Evolutionary conservation across 2,329 filamentous ascomycete genomes (phyloP), one percentile per base, ranked within the genome.

Genomic region (Phialophora verrucosa): DNA sequence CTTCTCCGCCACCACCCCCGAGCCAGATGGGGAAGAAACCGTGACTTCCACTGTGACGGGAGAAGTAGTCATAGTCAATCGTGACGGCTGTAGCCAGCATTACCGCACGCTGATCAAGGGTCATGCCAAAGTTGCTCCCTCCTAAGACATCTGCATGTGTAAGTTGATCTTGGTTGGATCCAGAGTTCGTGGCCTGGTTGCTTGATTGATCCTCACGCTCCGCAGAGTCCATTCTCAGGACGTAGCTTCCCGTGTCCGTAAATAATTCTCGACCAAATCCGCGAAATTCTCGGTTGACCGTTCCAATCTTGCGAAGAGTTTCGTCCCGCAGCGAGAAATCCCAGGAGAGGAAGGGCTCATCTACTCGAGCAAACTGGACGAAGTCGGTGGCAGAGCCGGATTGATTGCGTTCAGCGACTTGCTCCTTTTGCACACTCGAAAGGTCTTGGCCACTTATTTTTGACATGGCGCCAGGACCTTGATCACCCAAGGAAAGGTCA

Each of bases 1-100:
- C 77, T 38, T 73, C 76, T 20, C 75, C 78, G 38, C 74, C 78
- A 60, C 76, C 80, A 11, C 76, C 79, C 54, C 44, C 59, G 65
- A 85, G 78, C 77, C 81, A 83, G 58, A 87, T 73, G 0, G 86
- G 86, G 74, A 88, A 81, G 47, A 83, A 80, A 17, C 82, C 77
- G 10, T 81, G 80, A 2, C 78, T 74, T 20, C 78, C 75, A 61
- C 84, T 87, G 68, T 88, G 85, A 1, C 86, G 81, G 65, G 86
- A 88, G 77, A 90, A 90, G 75, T 89, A 90, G 73, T 90, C 87
- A 66, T 89, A 89, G 72, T 90, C 87, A 55, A 89, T 83, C 63
- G 81, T 86, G 12, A 89, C 87, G 6, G 87, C 87, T 0, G 87
- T 88, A 10, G 87, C 87, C 8, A 90, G 81, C 87, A 89, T 89